Conservation (phyloP, 176 grass and related monocot species). For the Poa annua region DNA sequence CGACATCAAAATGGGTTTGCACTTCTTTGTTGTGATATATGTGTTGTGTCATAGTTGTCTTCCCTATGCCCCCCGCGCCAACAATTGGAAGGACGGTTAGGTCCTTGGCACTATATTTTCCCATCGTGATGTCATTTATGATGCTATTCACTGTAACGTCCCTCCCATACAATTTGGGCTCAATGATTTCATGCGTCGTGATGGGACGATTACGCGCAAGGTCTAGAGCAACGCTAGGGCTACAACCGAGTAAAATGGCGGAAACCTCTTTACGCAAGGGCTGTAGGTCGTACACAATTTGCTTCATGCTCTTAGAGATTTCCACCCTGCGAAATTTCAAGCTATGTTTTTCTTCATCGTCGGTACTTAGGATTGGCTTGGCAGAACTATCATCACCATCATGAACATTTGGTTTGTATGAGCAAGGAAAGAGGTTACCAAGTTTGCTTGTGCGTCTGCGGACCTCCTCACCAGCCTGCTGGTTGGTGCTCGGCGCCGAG, state of each 20-base stretch:
- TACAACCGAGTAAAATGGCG: not conserved
- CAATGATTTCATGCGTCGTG: not conserved
- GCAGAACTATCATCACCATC: too few species aligned
- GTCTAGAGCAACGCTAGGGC: not conserved
- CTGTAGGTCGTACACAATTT: not conserved
- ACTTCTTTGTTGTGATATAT: conserved; percentile 5
- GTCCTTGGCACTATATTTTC: not conserved
- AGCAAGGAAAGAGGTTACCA: not conserved
- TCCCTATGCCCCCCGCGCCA: not conserved
- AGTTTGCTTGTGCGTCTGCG: not conserved
- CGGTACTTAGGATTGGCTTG: not conserved
- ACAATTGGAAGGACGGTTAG: not conserved
- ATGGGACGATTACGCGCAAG: not conserved
- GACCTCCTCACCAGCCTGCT: too few species aligned
- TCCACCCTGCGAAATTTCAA: not conserved
- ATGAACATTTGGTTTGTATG: not conserved
- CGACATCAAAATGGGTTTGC: not conserved
- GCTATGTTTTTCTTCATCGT: too few species aligned
- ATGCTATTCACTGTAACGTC: not conserved
- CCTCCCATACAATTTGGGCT: not conserved
- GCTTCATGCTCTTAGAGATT: not conserved
- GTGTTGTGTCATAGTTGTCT: not conserved
- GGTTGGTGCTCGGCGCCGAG: not conserved
- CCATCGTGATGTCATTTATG: not conserved
- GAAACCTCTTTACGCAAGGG: not conserved